Evolutionary conservation across 2,329 filamentous ascomycete species (phyloP), one percentile per base, ranked within the genome.

Genomic region (Trichoderma sp.): DNA sequence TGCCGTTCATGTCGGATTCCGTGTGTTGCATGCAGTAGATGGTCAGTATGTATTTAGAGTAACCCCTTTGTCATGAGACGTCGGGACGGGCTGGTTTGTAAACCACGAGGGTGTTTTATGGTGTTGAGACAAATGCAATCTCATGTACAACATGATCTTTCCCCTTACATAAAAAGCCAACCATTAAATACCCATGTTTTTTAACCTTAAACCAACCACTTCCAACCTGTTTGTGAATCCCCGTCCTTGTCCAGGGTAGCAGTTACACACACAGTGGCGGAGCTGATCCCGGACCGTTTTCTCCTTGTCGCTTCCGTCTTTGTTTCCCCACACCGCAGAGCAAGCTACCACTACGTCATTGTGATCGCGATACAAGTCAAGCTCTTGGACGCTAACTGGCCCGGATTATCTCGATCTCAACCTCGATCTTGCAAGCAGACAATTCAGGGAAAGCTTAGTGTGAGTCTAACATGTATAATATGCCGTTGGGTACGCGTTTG

Each of bases 271-370:
- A n/a, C 6, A 28, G n/a, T 26, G 66, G 53, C 11, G 50, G 55
- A 62, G 57, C 68, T 65, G 53, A 58, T 32, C 17, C 63, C 70
- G 70, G 70, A 71, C 63, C 55, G 28, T 68, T 68, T 34, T 12
- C 59, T 71, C 70, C 65, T 65, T 32, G 65, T n/a, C 8, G 39
- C 26, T 64, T 23, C 32, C 28, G 17, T 20, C 43, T 17, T 26
- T 28, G 23, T 1, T 28, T 34, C 36, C 70, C 71, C 71, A 72
- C 70, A 64, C 68, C 28, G 13, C 15, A n/a, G 12, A 50, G 8
- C 66, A 59, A 59, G 30, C 20, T 30, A 32, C 55, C 57, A 62
- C 68, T 74, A 75, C 75, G 75, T 75, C 75, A 76, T 73, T 57
- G 72, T 74, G 71, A 74, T 73, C 58, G 73, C 66, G 57, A 69